Evolutionary conservation across 306 rosid genomes (phyloP).

Genomic region (Lathyrus tuberosus): DNA sequence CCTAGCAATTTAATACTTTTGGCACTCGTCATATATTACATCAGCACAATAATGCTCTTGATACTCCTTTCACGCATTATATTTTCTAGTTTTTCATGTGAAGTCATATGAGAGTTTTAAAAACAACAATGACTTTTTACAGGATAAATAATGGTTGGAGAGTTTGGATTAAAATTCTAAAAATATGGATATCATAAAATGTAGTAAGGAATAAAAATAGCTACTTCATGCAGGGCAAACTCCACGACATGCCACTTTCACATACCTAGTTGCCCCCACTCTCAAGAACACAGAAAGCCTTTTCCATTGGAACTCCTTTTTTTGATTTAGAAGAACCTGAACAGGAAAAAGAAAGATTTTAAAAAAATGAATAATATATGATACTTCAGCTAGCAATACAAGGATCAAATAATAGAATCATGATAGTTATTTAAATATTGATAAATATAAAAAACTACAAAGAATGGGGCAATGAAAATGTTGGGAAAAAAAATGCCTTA

Average conservation of each 20-base stretch:
- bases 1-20: too few relatives aligned
- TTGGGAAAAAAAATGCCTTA: neutral
- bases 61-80: too few relatives aligned
- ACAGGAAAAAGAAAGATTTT: constrained; percentile 23
- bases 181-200: neutral
- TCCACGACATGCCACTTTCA: constrained; percentile 12
- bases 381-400: constrained; percentile 20
- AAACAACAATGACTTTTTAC: too few relatives aligned
- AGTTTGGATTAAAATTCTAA: constrained; percentile 10
- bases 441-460: constrained; percentile 20
- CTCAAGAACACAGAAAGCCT: constrained; percentile 80
- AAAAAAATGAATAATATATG: neutral
- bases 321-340: constrained; percentile 84
- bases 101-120: too few relatives aligned
- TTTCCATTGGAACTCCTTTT: constrained; percentile 86
- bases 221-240: constrained; percentile 21
- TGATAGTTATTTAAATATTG: neutral
- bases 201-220: neutral
- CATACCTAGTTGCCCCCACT: constrained; percentile 85
- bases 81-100: too few relatives aligned
- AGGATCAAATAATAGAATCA: constrained; percentile 22
- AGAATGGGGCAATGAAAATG: constrained; percentile 11
- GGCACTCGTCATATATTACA: too few relatives aligned
- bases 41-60: too few relatives aligned
- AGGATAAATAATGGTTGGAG: neutral